Evolutionary conservation across 495 filamentous ascomycete genomes (phyloP).

Genomic region (Penicillium subrubescens): DNA sequence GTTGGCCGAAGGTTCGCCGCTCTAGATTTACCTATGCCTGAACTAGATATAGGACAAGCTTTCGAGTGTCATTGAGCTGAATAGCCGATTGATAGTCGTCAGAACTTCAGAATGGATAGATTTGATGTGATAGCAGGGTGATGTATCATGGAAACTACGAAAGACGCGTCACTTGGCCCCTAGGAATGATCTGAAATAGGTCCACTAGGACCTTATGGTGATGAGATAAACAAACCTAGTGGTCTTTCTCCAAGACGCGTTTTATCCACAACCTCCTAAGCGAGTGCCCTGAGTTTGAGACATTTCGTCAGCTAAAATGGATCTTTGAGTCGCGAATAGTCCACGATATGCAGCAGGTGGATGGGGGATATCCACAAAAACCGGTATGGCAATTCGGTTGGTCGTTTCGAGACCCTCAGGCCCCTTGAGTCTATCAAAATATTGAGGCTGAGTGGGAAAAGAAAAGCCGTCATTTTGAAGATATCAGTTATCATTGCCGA

Average conservation of each 20-base stretch:
- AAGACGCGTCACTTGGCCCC: background rate
- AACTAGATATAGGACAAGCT: background rate
- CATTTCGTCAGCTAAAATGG: conserved; percentile 1
- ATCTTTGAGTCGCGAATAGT: background rate
- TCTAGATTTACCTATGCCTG: conserved; percentile 13
- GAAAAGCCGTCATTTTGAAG: background rate
- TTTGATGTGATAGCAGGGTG: background rate
- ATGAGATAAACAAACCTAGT: too few relatives aligned
- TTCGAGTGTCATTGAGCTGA: background rate
- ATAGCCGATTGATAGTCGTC: background rate
- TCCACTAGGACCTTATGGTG: conserved; percentile 7
- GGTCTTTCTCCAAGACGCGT: too few relatives aligned
- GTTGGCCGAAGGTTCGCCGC: background rate
- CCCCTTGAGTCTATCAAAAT: background rate
- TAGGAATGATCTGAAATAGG: background rate
- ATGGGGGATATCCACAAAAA: conserved; percentile 1
- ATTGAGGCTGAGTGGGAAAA: background rate
- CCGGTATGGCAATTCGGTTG: background rate
- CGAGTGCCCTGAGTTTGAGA: conserved; percentile 10
- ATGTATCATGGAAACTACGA: background rate
- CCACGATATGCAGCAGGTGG: background rate
- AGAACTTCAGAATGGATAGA: background rate
- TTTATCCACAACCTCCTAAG: background rate
- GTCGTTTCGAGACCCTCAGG: background rate
- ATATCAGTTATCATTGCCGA: background rate